These are phyloP conservation scores for Hamamelis virginiana DNA, from an alignment of 164 flowering plant species.

Conservation along the genomic window DNA sequence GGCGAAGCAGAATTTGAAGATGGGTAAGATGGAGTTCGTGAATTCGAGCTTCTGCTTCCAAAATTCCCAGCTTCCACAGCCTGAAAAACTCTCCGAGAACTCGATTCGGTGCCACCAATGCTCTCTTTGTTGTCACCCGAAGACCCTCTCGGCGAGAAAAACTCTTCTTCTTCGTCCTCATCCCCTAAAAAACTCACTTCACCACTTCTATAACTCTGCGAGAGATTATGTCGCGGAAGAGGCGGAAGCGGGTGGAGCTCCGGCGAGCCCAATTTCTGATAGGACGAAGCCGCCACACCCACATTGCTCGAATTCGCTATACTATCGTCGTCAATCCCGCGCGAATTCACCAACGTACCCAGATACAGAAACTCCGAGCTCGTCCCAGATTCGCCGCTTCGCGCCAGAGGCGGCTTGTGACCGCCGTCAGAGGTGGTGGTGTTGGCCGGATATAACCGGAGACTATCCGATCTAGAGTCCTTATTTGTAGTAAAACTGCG, in stretches of 20 bases:
- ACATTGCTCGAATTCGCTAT: slow-evolving; percentile 4
- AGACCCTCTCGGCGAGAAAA: slow-evolving; percentile 49
- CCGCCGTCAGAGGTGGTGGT: slow-evolving; percentile 27
- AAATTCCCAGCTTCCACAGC: slow-evolving; percentile 9
- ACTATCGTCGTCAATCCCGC: slow-evolving; percentile 3
- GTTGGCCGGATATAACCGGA: slow-evolving; percentile 29
- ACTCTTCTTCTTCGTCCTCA: slow-evolving; percentile 34
- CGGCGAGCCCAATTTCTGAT: slow-evolving; percentile 41
- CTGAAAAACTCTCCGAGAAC: slow-evolving; percentile 21
- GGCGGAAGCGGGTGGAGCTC: slow-evolving; percentile 49
- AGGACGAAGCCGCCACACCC: slow-evolving; percentile 11
- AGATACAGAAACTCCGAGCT: slow-evolving; percentile 50
- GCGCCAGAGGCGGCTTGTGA: slow-evolving; percentile 10
- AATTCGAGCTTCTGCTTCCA: slow-evolving; percentile 25
- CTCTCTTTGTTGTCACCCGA: slow-evolving; percentile 18
- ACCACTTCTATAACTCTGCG: slow-evolving; percentile 1
- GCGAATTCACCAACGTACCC: slow-evolving; percentile 36
- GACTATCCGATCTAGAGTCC: slow-evolving; percentile 21
- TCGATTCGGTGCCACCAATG: slow-evolving; percentile 17
- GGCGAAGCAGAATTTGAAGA: slow-evolving; percentile 29
- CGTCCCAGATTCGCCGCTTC: slow-evolving; percentile 11
- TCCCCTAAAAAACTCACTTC: slow-evolving; percentile 4
- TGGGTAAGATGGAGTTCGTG: slow-evolving; percentile 33
- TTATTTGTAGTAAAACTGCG: slow-evolving; percentile 8
- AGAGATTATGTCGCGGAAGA: slow-evolving; percentile 21